Percentiles rank a stretch among this genome's conserved stretches.
phyloP scores from a whole-genome alignment of 2,329 filamentous ascomycete species.

The Fusarium citri region DNA sequence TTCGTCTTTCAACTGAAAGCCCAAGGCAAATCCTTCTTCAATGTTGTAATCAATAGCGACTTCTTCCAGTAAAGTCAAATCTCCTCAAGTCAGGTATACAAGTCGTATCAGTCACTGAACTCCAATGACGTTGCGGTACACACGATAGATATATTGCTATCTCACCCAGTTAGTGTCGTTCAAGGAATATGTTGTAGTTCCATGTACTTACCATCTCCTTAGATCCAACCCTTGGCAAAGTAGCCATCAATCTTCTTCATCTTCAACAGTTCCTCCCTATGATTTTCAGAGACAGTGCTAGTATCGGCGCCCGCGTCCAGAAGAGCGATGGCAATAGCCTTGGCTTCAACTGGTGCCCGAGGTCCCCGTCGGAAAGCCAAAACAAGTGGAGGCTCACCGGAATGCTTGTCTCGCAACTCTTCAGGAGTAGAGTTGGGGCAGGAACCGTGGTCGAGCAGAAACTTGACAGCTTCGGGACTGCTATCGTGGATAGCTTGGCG shows the following conservation, averaged over 20 bases:
- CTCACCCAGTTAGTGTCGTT: too few relatives aligned
- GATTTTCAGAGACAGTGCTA: too few relatives aligned
- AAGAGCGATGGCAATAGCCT: neutral
- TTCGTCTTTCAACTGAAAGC: too few relatives aligned
- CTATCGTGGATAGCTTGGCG: neutral
- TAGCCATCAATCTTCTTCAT: neutral
- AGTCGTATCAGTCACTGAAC: too few relatives aligned
- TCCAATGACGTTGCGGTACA: too few relatives aligned
- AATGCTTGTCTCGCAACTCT: fast-evolving
- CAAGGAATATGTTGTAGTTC: too few relatives aligned
- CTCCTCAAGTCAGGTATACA: too few relatives aligned
- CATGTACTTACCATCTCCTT: neutral
- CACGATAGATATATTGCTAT: too few relatives aligned
- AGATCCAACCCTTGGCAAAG: neutral
- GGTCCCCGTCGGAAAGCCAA: neutral
- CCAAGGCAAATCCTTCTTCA: too few relatives aligned
- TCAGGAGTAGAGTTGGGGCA: neutral
- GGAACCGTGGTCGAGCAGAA: neutral
- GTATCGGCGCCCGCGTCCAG: neutral
- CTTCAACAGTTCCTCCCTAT: neutral
- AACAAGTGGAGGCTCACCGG: neutral
- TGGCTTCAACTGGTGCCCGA: neutral
- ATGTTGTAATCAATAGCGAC: too few relatives aligned
- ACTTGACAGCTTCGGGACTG: neutral
- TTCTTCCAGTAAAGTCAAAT: too few relatives aligned